Base-by-base conservation (phyloP, 2,329 filamentous ascomycete genomes). In the Xylaria polymorpha region DNA sequence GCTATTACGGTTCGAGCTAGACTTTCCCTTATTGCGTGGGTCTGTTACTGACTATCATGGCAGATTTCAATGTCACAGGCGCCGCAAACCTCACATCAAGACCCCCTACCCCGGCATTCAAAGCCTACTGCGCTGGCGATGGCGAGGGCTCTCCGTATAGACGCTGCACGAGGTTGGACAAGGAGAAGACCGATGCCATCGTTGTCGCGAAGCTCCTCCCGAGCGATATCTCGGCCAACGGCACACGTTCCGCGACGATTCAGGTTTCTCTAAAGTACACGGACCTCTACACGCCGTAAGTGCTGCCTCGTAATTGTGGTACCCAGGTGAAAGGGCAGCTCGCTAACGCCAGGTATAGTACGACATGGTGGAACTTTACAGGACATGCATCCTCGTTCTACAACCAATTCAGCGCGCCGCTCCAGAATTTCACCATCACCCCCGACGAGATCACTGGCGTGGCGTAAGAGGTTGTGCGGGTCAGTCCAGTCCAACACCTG, bases 301-400 rank as follows among this genome's bases (percentile, higher is more conserved):
- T 76, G 15, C 56, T 35, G n/a, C 37, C 46, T 59, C 59, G 60
- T 69, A 41, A 66, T 64, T 8, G 44, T 44, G 56, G n/a, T 32
- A 60, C 53, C 53, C 18, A 57, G 44, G 46, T 29, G 53, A 15
- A 67, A 58, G 57, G 32, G 39, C 58, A 41, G 43, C 18, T 55
- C 41, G 68, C 71, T 74, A 70, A 75, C 62, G 35, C 44, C 14
- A 9, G 10, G 14, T 29, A 58, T 55, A 77, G 74, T 53, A 70
- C 73, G 18, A 76, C 74, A 7, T 78, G 74, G 74, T 79, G 77
- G 77, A 79, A 79, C 73, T 79, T 74, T 67, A 79, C 77, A 10
- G 77, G 77, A 44, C 70, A 76, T 61, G 76, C 74, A 32, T 68
- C 70, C 25, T 72, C 76, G 29, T 57, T 59, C 51, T 79, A 77